Base-by-base conservation (phyloP, 345 rosid genomes). In the Dovyalis caffra region DNA sequence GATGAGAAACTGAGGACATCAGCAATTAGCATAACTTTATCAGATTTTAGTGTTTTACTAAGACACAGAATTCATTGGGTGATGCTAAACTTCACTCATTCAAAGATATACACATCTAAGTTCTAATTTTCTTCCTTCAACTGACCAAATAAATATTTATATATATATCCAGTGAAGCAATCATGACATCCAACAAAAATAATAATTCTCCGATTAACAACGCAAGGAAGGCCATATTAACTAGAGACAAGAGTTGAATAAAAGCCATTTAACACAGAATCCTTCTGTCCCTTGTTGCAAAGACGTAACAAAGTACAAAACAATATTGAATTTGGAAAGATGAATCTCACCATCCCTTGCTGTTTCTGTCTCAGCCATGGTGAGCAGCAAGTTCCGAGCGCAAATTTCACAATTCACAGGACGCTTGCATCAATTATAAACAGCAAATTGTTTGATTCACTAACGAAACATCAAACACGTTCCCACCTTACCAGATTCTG, bases 401-500 rank as follows among this genome's bases (percentile, higher is more conserved):
- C 64, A 47, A 64, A 20, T 8, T 38, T 26, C 37, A 66, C 12
- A 74, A 56, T 26, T 57, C 72, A 66, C 40, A 28, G 32, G 61
- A 73, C 34, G 47, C 35, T 65, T 8, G 28, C 28, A 60, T 76
- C 53, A 29, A 51, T 15, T 26, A 26, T 32, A 15, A 12, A 40
- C n/a, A 12, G 66, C 25, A 28, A 53, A 38, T 34, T 43, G 35
- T 51, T 63, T 8, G 76, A 79, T 78, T 83, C 78, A 76, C 80
- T 70, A 76, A 62, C 25, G 45, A 74, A 80, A 76, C 80, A 70
- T 58, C 82, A 67, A 76, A 80, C 74, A 81, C 69, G 72, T 53
- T 74, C 81, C 85, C 73, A 65, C 85, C 77, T 73, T 79, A 77
- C 78, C 76, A 76, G 74, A 76, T 68, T 85, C 90, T 84, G 87